phyloP scores from a whole-genome alignment of 441 rosid genomes.

The Raphanus hybrid region DNA sequence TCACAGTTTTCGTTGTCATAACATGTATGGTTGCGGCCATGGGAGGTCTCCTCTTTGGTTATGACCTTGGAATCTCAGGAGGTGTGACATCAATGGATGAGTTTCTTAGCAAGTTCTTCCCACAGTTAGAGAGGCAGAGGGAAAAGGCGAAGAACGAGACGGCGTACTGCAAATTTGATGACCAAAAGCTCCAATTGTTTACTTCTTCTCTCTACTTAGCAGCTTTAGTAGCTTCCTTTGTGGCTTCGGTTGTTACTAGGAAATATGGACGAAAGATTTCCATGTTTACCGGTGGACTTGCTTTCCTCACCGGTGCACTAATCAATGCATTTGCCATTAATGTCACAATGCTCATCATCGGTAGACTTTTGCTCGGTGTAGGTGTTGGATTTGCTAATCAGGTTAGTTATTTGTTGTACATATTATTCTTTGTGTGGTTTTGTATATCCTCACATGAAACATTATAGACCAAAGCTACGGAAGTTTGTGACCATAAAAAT shows the following conservation, averaged over 20 bases:
- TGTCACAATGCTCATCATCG: slow-evolving; percentile 82
- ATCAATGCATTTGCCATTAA: slow-evolving; percentile 71
- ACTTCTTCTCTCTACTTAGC: slow-evolving; percentile 88
- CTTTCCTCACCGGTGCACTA: slow-evolving; percentile 74
- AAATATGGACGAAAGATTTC: slow-evolving; percentile 69
- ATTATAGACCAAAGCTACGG: neutral
- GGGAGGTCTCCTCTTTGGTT: slow-evolving; percentile 92
- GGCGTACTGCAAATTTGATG: slow-evolving; percentile 78
- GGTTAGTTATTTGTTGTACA: slow-evolving; percentile 47
- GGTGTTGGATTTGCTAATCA: slow-evolving; percentile 94
- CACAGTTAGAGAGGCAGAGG: slow-evolving; percentile 51
- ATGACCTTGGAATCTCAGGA: slow-evolving; percentile 94
- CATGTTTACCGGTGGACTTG: slow-evolving; percentile 81
- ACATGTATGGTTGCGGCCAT: slow-evolving; percentile 89
- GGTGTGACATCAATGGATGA: slow-evolving; percentile 83
- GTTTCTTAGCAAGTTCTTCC: slow-evolving; percentile 72
- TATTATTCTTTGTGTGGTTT: too few species aligned
- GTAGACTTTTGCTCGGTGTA: slow-evolving; percentile 83
- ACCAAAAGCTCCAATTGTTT: slow-evolving; percentile 67
- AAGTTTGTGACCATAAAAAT: neutral
- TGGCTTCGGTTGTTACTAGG: slow-evolving; percentile 70
- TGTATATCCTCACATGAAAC: neutral
- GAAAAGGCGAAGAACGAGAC: slow-evolving; percentile 39
- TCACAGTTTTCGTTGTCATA: slow-evolving; percentile 65
- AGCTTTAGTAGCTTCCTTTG: slow-evolving; percentile 67